phyloP scores from a whole-genome alignment of 805 yeast genomes.

The Yarrowia sp. region DNA sequence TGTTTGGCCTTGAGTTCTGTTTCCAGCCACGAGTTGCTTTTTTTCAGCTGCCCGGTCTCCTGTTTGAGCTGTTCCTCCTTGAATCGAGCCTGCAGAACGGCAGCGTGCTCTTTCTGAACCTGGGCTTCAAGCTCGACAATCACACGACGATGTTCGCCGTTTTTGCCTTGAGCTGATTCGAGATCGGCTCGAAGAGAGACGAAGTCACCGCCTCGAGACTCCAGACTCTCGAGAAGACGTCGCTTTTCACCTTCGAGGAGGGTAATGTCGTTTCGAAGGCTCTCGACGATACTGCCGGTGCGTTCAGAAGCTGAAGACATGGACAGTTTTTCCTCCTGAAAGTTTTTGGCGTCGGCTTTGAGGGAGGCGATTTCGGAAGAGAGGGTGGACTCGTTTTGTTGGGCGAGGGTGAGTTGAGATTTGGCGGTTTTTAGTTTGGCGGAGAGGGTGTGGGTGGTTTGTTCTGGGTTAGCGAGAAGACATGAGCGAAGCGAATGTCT shows the following conservation, averaged over 20 bases:
- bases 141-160: slow-evolving; percentile 43
- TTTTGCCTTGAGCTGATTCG: slow-evolving; percentile 40
- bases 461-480: slow-evolving; percentile 27
- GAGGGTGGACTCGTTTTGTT: neutral
- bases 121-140: slow-evolving; percentile 44
- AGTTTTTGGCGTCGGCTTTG: neutral
- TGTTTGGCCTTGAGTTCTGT: slow-evolving; percentile 41
- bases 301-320: neutral
- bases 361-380: neutral
- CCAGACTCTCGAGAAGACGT: slow-evolving; percentile 36
- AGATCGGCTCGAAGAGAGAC: slow-evolving; percentile 43
- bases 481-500: no score
- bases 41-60: slow-evolving; percentile 45
- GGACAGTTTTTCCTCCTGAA: neutral
- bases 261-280: slow-evolving; percentile 43
- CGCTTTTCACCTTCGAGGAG: slow-evolving; percentile 40
- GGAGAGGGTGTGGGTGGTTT: slow-evolving; percentile 28
- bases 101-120: slow-evolving; percentile 40
- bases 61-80: slow-evolving; percentile 43
- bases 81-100: slow-evolving; percentile 37
- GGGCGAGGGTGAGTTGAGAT: slow-evolving; percentile 21
- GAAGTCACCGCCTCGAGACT: slow-evolving; percentile 36
- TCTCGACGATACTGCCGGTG: slow-evolving; percentile 15
- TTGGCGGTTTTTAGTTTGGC: slow-evolving; percentile 23
- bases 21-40: slow-evolving; percentile 46